These are phyloP conservation scores for Coemansia asiatica DNA, from an alignment of 192 early-diverging fungal species.

Conservation along the genomic window DNA sequence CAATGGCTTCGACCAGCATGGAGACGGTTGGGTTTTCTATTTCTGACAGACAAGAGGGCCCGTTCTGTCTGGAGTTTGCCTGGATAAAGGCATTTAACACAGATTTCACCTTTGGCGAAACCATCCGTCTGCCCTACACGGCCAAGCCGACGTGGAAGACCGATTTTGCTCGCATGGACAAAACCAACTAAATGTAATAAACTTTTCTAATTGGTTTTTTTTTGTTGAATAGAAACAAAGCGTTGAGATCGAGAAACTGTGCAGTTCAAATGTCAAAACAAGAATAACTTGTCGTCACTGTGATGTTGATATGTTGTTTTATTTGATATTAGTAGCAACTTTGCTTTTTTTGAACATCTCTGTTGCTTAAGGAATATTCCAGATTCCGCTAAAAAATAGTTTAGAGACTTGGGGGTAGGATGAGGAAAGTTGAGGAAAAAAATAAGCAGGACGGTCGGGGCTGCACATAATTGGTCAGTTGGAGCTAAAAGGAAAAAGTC, in stretches of 20 bases:
- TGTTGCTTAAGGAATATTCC: too few relatives aligned
- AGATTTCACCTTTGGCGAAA: constrained; percentile 70
- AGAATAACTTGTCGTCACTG: too few relatives aligned
- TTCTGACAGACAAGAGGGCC: constrained; percentile 75
- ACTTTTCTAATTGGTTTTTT: background rate
- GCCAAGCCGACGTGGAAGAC: constrained; percentile 36
- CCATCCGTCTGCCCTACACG: constrained; percentile 57
- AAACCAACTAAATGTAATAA: constrained; percentile 17
- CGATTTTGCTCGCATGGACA: constrained; percentile 38
- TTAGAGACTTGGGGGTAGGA: background rate
- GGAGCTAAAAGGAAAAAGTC: too few relatives aligned
- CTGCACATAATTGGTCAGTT: background rate
- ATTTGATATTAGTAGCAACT: background rate
- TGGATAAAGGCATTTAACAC: constrained; percentile 90
- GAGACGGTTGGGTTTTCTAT: constrained; percentile 90
- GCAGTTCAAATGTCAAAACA: too few relatives aligned
- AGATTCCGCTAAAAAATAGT: background rate
- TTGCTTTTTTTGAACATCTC: too few relatives aligned
- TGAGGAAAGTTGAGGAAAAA: background rate
- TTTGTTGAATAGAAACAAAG: too few relatives aligned
- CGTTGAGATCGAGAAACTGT: too few relatives aligned
- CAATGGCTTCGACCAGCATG: constrained; percentile 81
- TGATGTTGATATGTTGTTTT: too few relatives aligned
- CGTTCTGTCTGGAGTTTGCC: constrained; percentile 85
- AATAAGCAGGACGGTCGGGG: background rate